phyloP scores from a whole-genome alignment of 768 basidiomycete species.

The Fomitopsis pulvina region DNA sequence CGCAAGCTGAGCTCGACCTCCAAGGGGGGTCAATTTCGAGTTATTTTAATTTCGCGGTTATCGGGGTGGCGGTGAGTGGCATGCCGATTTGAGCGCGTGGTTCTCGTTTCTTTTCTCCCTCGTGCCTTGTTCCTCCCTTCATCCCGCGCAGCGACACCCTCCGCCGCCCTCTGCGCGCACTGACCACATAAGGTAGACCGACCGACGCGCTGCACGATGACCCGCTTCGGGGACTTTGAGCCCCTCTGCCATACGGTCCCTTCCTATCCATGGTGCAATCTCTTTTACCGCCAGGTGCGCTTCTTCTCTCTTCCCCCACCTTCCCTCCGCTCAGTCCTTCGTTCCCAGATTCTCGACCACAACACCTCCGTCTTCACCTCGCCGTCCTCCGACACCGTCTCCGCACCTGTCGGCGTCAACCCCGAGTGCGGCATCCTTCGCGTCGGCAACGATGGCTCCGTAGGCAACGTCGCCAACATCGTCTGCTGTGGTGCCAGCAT shows the following conservation, averaged over 20 bases:
- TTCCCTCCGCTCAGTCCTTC: constrained; percentile 10
- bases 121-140: not conserved
- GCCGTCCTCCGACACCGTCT: constrained; percentile 34
- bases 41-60: no score
- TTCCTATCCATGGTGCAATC: constrained; percentile 89
- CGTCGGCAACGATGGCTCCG: constrained; percentile 46
- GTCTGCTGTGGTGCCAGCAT: constrained; percentile 73
- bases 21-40: no score
- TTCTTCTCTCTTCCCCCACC: constrained; percentile 10
- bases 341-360: constrained; percentile 25
- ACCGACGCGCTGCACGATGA: constrained; percentile 35
- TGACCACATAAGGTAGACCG: no score
- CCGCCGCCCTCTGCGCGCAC: not conserved
- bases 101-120: not conserved
- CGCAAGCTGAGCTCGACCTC: no score
- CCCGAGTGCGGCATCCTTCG: constrained; percentile 72
- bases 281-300: constrained; percentile 83
- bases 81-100: not conserved
- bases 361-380: constrained; percentile 30
- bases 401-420: constrained; percentile 80
- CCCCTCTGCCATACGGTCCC: constrained; percentile 62
- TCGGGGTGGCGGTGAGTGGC: no score
- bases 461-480: constrained; percentile 86
- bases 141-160: not conserved
- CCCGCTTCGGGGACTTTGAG: constrained; percentile 68